Evolutionary conservation across 495 filamentous ascomycete species (phyloP), one percentile per base, ranked within the genome.

Genomic region (Jackrogersella multiformis): DNA sequence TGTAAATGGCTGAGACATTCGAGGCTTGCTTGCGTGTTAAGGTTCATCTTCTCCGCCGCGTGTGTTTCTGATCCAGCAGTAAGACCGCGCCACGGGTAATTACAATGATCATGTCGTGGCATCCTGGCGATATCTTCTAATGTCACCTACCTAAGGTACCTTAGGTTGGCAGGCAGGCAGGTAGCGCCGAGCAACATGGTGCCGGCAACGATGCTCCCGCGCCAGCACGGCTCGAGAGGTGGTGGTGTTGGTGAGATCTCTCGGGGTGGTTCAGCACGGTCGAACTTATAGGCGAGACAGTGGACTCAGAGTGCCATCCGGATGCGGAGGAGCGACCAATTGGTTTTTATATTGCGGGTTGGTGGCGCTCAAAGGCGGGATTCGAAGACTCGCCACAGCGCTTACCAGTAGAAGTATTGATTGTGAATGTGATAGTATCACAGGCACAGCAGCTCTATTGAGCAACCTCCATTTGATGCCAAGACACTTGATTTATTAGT

Each of bases 31-130:
- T 7, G 6, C 20, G 10, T 45, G 20, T 46, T 8, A 46, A 21
- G 23, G 20, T 24, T 12, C 21, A 12, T 13, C 38, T 53, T 30
- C 52, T 4, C 39, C 15, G 39, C 12, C n/a, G 20, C 34, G 52
- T 30, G 36, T 66, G 30, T 48, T 57, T 62, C 41, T 51, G 18
- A 20, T 56, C 26, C 16, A 53, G 32, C 34, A 30, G 42, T n/a
- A 46, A 44, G 49, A 8, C 46, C 49, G 42, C 48, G 56, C 61
- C 42, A 44, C 66, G 66, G 61, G 61, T 65, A 64, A 61, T 69
- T 65, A 65, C 61, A 41, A 65, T 10, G 6, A 26, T 20, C 48
- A 69, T 69, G 66, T 39, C 51, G 66, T 69, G 56, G 44, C 16
- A 65, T 61, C 51, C 8, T 55, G 42, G 39, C 38, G 49, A 42